Base-by-base conservation (phyloP, 2,329 filamentous ascomycete genomes). In the Emmonsia crescens region DNA sequence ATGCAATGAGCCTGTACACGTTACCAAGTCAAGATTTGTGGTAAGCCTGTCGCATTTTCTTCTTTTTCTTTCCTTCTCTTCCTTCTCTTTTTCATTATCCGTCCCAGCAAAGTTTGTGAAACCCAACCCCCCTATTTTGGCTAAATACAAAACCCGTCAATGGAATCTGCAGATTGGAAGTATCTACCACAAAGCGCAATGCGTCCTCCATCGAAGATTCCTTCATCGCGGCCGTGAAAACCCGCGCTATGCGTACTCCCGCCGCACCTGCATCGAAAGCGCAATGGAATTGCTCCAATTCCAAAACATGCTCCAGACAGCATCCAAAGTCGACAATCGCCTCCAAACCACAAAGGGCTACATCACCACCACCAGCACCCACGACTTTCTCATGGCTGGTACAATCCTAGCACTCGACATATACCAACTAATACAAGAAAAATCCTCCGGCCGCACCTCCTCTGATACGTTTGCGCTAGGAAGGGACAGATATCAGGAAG, bases 131-230 rank as follows among this genome's bases (percentile, higher is more conserved):
- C 29, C 27, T n/a, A 51, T 10, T 52, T 46, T 63, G 57, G 58
- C 24, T 57, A 38, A 29, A 27, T 42, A 16, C 6, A 16, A 48
- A 21, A 46, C 6, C 9, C 42, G 24, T 21, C 19, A 12, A 29
- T 21, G 21, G 16, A 27, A 14, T 52, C 55, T 49, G 14, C 56
- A 76, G 74, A 67, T 96, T 38, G 89, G 94, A 64, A 87, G 94
- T 57, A 77, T 96, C 5, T 96, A 91, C 71, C 86, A 95, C 65
- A 96, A 96, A 76, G 89, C 91, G 21, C 82, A 96, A 68, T 95
- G 91, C 68, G 83, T 96, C 27, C 82, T 99, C 46, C 94, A 99
- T 73, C 84, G 91, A 58, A 91, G 91, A 65, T 96, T 94, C 72
- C 82, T 96, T 62, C 80, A 84, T n/a, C 84, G 86, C 63, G 89